These are phyloP conservation scores for Aspergillus ruber DNA, from an alignment of 2,329 filamentous ascomycete genomes.

Conservation along the genomic window DNA sequence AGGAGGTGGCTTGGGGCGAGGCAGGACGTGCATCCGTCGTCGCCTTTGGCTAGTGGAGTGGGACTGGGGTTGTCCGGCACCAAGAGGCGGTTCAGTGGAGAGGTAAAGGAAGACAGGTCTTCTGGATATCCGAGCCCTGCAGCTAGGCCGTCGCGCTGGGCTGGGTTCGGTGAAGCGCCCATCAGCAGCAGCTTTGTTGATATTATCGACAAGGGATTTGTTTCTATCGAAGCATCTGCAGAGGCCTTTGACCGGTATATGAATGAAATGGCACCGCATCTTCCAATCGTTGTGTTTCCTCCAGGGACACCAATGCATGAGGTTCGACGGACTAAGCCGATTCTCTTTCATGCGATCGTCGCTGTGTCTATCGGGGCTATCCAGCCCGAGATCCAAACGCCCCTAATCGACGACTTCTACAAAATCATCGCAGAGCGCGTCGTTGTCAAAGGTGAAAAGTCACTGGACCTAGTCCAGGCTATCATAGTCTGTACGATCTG, in stretches of 20 bases:
- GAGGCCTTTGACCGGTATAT: constrained; percentile 53
- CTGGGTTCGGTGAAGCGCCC: neutral
- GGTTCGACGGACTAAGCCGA: constrained; percentile 52
- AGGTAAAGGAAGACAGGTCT: constrained; percentile 17
- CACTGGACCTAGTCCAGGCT: constrained; percentile 73
- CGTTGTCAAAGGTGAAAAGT: constrained; percentile 71
- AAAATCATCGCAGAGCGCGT: constrained; percentile 67
- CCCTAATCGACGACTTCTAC: constrained; percentile 63
- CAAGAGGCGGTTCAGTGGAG: constrained; percentile 27
- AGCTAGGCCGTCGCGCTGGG: neutral
- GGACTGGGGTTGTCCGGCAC: constrained; percentile 13
- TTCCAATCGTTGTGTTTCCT: constrained; percentile 55
- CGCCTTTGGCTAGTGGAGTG: neutral
- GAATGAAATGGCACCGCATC: constrained; percentile 47
- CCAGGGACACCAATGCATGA: constrained; percentile 48
- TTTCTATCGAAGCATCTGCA: constrained; percentile 47
- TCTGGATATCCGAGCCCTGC: constrained; percentile 2
- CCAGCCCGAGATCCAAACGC: constrained; percentile 51
- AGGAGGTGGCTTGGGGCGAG: constrained; percentile 22
- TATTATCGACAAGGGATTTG: constrained; percentile 44
- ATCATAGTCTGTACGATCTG: constrained; percentile 70
- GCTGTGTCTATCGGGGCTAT: constrained; percentile 49
- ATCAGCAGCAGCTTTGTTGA: constrained; percentile 27
- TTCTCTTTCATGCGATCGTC: constrained; percentile 54
- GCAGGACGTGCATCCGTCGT: constrained; percentile 1